Conservation (phyloP, 148 eudicot species). For the Arctostaphylos glauca region DNA sequence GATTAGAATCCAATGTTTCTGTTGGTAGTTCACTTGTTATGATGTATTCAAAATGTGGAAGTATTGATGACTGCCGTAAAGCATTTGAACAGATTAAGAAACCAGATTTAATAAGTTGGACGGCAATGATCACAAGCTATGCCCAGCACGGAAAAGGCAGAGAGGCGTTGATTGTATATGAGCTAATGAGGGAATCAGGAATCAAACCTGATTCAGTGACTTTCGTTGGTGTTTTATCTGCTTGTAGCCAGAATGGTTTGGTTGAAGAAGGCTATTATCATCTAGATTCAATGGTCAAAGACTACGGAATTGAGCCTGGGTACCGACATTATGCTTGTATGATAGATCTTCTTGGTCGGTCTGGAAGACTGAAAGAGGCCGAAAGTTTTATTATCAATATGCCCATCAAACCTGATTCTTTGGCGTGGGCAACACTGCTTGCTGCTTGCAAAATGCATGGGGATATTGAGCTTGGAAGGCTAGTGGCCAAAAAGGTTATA, state of each 20-base stretch:
- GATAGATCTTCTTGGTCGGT: conserved; percentile 90
- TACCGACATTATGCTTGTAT: conserved; percentile 74
- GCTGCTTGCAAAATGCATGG: conserved; percentile 91
- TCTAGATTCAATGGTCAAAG: conserved; percentile 66
- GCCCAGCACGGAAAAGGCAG: conserved; percentile 73
- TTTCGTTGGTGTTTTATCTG: conserved; percentile 80
- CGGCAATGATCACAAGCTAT: conserved; percentile 67
- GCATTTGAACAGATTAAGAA: conserved; percentile 49
- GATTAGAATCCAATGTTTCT: conserved; percentile 58
- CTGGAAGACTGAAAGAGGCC: conserved; percentile 75
- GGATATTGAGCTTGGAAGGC: conserved; percentile 55
- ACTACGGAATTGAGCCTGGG: conserved; percentile 60
- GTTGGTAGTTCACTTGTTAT: conserved; percentile 67
- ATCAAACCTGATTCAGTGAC: conserved; percentile 79
- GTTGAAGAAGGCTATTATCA: conserved; percentile 77
- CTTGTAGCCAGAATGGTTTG: conserved; percentile 85
- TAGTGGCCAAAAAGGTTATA: conserved; percentile 62
- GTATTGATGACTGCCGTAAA: conserved; percentile 52
- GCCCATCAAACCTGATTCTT: conserved; percentile 63
- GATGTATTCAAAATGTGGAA: conserved; percentile 78
- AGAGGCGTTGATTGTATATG: conserved; percentile 57
- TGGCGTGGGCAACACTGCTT: conserved; percentile 74
- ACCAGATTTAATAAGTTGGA: conserved; percentile 80
- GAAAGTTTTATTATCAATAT: conserved; percentile 53
- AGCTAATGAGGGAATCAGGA: conserved; percentile 61